A percentile compares a stretch with the other conserved stretches of the same genome.
Conservation (phyloP, 495 filamentous ascomycete species). For the Penicillium fimorum region DNA sequence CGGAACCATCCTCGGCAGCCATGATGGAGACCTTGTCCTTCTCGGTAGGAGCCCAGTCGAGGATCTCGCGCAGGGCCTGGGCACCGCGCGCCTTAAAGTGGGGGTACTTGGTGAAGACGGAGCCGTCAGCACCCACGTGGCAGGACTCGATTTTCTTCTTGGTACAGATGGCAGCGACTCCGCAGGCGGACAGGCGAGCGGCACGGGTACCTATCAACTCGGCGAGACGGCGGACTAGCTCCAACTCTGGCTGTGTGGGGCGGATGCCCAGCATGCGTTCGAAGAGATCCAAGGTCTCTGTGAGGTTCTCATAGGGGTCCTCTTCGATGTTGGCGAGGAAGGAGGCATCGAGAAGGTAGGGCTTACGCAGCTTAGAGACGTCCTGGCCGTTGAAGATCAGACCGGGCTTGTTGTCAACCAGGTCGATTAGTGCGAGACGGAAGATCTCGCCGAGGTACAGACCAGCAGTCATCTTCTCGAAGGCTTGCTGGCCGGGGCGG, state of each 20-base stretch:
- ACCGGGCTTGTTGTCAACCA: conserved; percentile 72
- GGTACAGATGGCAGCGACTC: conserved; percentile 90
- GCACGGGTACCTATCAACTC: conserved; percentile 94
- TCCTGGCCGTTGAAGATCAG: conserved; percentile 84
- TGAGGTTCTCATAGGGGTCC: conserved; percentile 91
- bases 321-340: conserved; percentile 96
- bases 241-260: conserved; percentile 70
- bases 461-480: conserved; percentile 98
- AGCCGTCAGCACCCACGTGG: conserved; percentile 94
- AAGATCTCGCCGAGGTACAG: conserved; percentile 95
- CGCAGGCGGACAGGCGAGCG: conserved; percentile 88
- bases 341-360: conserved; percentile 85
- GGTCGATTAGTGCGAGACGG: conserved; percentile 82
- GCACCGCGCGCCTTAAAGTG: conserved; percentile 93
- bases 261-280: conserved; percentile 66
- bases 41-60: conserved; percentile 79
- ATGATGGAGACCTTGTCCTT: conserved; percentile 82
- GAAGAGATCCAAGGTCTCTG: conserved; percentile 80
- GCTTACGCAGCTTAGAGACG: conserved; percentile 69
- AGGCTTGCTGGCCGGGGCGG: conserved; percentile 90
- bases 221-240: conserved; percentile 80
- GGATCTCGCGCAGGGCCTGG: conserved; percentile 83
- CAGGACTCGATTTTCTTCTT: conserved; percentile 87
- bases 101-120: conserved; percentile 97
- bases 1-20: conserved; percentile 89